Base-by-base conservation (phyloP, 169 alveolate genomes). In the Amoebophrya sp. region DNA sequence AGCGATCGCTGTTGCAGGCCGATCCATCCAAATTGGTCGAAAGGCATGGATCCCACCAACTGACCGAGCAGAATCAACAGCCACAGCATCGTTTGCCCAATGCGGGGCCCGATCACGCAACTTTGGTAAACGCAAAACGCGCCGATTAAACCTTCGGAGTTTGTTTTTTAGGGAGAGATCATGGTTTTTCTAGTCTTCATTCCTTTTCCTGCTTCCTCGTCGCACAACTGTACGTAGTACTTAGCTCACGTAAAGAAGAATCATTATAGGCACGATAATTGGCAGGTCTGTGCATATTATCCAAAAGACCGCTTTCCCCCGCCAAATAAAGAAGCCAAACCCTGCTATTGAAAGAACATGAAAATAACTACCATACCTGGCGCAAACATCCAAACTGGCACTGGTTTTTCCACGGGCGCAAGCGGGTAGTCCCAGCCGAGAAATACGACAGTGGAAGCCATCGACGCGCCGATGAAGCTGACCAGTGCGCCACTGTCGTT, bases 31-130 rank as follows among this genome's bases (percentile, higher is more conserved):
- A 47, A 47, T 12, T 47, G 66, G 18, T 47, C 66, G 66, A 47
- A 18, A 12, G 66, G 66, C 18, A 47, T 12, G 66, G 29, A 12
- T 7, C 66, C 66, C 66, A 47, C 7, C 66, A 47, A 12, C 18
- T 66, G 32, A 25, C 83, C 83, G 32, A 66, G 83, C 32, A 66
- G 29, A 25, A 66, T 66, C 83, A 66, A n/a, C 39, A 66, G 83
- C 83, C 83, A 66, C 35, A 66, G 12, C 83, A 66, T 66, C 83
- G 83, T n/a, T 25, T 66, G 83, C 29, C 83, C 83, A 66, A 66
- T n/a, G 35, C 83, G 83, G 10, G 83, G 83, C 1, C 83, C 83
- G 18, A 66, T 18, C 39, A 66, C 10, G 35, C 29, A 47, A n/a
- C n/a, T n/a, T n/a, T n/a, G n/a, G n/a, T n/a, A n/a, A n/a, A n/a